phyloP scores from a whole-genome alignment of 495 filamentous ascomycete genomes.

The Penicillium paxilli region DNA sequence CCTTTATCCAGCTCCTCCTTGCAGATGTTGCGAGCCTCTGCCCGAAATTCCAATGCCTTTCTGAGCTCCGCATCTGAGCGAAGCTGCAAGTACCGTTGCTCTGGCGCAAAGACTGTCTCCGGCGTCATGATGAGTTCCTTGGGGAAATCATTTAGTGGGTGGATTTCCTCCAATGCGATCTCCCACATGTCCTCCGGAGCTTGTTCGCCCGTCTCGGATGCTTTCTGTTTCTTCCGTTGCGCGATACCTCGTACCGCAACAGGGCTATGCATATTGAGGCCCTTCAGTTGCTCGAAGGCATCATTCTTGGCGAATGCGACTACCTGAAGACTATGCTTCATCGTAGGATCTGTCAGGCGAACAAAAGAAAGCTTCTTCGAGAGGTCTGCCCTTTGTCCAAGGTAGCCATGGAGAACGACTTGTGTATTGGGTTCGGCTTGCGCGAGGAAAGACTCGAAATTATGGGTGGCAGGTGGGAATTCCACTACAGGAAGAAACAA shows the following conservation, averaged over 20 bases:
- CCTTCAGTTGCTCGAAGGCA: slow-evolving; percentile 47
- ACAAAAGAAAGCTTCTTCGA: slow-evolving; percentile 69
- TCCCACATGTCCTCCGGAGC: slow-evolving; percentile 49
- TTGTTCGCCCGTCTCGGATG: slow-evolving; percentile 19
- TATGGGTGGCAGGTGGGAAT: slow-evolving; percentile 51
- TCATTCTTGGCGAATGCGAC: slow-evolving; percentile 48
- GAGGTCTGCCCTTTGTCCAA: slow-evolving; percentile 61
- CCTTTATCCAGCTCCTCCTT: slow-evolving; percentile 49
- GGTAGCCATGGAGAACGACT: slow-evolving; percentile 71
- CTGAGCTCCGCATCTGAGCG: slow-evolving; percentile 65
- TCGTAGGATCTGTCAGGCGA: slow-evolving; percentile 53
- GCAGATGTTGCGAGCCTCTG: slow-evolving; percentile 48
- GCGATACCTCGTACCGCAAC: slow-evolving; percentile 52
- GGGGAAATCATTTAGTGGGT: slow-evolving; percentile 72
- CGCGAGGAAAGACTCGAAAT: slow-evolving; percentile 45
- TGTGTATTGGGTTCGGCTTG: slow-evolving; percentile 42
- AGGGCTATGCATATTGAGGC: slow-evolving; percentile 49
- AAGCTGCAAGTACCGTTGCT: slow-evolving; percentile 82
- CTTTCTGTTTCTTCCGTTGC: slow-evolving; percentile 42
- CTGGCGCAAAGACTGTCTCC: slow-evolving; percentile 67
- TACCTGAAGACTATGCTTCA: slow-evolving; percentile 51
- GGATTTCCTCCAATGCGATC: slow-evolving; percentile 61
- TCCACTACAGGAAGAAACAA: slow-evolving; percentile 37
- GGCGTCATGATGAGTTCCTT: slow-evolving; percentile 71
- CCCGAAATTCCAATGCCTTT: slow-evolving; percentile 61